Conservation (phyloP, 1,284 basidiomycete genomes). For the Xanthoconium separans region DNA sequence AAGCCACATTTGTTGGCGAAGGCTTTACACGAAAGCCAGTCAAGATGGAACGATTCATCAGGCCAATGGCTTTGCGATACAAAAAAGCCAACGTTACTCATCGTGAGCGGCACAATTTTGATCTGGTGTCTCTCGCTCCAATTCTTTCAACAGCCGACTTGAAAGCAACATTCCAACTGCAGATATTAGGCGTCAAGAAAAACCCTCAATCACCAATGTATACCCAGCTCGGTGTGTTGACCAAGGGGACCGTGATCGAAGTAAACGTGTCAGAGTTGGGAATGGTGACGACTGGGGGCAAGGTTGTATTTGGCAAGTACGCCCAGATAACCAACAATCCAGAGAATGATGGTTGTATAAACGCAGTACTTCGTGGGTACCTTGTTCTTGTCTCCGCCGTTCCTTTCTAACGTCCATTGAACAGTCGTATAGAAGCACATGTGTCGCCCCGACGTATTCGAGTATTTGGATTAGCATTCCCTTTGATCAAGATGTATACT, state of each 20-base stretch:
- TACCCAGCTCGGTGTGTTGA: slow-evolving; percentile 93
- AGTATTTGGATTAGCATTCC: background rate
- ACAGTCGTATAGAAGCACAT: slow-evolving; percentile 29
- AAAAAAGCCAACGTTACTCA: slow-evolving; percentile 99
- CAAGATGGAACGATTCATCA: slow-evolving; percentile 98
- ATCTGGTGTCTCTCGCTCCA: background rate
- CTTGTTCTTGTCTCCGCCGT: background rate
- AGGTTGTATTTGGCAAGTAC: slow-evolving; percentile 90
- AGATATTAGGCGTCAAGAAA: slow-evolving; percentile 98
- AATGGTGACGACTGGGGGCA: slow-evolving; percentile 98
- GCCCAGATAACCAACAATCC: slow-evolving; percentile 97
- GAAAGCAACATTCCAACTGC: slow-evolving; percentile 98
- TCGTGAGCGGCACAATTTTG: slow-evolving; percentile 60
- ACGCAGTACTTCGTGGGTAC: slow-evolving; percentile 81
- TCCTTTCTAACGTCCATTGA: slow-evolving; percentile 7
- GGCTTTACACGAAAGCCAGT: slow-evolving; percentile 98
- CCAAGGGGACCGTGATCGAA: slow-evolving; percentile 98
- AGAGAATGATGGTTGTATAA: slow-evolving; percentile 96
- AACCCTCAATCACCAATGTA: slow-evolving; percentile 99
- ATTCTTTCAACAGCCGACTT: slow-evolving; percentile 69
- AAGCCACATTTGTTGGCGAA: slow-evolving; percentile 98
- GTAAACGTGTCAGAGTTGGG: slow-evolving; percentile 98
- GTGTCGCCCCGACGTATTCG: background rate
- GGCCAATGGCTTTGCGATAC: slow-evolving; percentile 96
- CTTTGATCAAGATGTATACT: slow-evolving; percentile 7